Conservation (phyloP, 352 stramenopile genomes). For the Phytopythium montanum region DNA sequence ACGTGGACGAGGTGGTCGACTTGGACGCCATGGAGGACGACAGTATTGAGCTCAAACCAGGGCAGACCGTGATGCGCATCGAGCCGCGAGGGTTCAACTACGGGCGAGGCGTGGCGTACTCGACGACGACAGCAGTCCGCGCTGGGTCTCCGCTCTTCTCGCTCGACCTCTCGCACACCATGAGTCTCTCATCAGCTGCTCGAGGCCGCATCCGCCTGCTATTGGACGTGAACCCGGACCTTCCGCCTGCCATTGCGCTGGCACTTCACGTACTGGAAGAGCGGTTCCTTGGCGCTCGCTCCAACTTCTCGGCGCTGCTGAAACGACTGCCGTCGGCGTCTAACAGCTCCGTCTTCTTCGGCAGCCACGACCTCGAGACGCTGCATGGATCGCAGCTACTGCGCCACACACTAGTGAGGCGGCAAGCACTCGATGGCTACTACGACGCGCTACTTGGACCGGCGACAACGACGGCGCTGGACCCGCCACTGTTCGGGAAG, state of each 20-base stretch:
- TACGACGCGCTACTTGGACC: conserved; percentile 32
- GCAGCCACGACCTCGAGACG: conserved; percentile 22
- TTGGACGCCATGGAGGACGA: not conserved
- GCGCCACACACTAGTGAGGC: conserved; percentile 20
- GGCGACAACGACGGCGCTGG: conserved; percentile 33
- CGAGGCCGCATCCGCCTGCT: conserved; percentile 29
- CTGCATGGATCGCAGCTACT: conserved; percentile 38
- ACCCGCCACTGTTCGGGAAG: conserved; percentile 41
- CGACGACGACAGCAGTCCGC: conserved; percentile 3
- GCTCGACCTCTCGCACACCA: conserved; percentile 28
- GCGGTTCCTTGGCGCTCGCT: conserved; percentile 23
- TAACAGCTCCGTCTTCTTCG: conserved; percentile 48
- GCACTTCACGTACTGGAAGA: conserved; percentile 47
- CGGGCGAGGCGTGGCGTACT: conserved; percentile 34
- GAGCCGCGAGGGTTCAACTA: conserved; percentile 36
- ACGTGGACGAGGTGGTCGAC: not conserved
- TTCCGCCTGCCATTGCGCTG: conserved; percentile 35
- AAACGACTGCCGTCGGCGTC: conserved; percentile 21
- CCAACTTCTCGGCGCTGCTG: conserved; percentile 38
- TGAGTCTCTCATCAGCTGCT: conserved; percentile 31
- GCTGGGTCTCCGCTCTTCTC: conserved; percentile 23
- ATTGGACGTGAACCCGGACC: conserved; percentile 38
- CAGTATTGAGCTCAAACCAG: conserved; percentile 10
- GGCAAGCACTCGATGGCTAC: conserved; percentile 32
- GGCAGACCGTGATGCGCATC: conserved; percentile 8